phyloP scores from a whole-genome alignment of 306 rosid species.

The Dryas drummondii region DNA sequence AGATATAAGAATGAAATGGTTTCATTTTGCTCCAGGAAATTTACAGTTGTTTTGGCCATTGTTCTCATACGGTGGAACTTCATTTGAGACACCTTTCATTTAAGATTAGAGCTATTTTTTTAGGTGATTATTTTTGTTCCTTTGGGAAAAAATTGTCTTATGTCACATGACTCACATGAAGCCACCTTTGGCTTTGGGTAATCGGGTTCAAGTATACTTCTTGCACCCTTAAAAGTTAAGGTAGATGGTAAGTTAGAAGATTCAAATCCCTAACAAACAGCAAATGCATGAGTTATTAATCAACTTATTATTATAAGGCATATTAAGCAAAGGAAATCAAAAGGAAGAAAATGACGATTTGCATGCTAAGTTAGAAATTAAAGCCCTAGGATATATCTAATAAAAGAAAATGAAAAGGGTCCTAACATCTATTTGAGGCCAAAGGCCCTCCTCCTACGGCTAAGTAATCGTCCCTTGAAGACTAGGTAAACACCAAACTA shows the following conservation, averaged over 20 bases:
- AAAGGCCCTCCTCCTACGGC: constrained; percentile 33
- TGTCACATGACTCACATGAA: too few species aligned
- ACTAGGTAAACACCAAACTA: constrained; percentile 10
- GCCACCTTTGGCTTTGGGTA: too few species aligned
- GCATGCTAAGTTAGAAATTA: too few species aligned
- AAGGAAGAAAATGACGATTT: too few species aligned
- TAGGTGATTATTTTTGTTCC: not conserved
- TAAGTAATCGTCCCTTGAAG: constrained; percentile 9
- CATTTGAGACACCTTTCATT: not conserved
- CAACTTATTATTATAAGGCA: too few species aligned
- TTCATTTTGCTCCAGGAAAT: constrained; percentile 1
- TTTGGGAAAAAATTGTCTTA: too few species aligned
- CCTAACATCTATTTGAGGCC: constrained; percentile 2
- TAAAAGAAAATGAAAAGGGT: not conserved
- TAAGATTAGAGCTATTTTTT: not conserved
- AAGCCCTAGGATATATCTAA: not conserved
- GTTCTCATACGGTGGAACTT: not conserved
- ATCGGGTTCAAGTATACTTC: too few species aligned
- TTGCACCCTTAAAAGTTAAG: too few species aligned
- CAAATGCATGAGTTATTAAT: too few species aligned
- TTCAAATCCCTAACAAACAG: too few species aligned
- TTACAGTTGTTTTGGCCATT: not conserved
- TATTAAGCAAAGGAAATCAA: too few species aligned
- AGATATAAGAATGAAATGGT: constrained; percentile 6
- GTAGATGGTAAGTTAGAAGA: too few species aligned